Evolutionary conservation across 345 rosid species (phyloP), one percentile per base, ranked within the genome.

Genomic region (Aegle marmelos): DNA sequence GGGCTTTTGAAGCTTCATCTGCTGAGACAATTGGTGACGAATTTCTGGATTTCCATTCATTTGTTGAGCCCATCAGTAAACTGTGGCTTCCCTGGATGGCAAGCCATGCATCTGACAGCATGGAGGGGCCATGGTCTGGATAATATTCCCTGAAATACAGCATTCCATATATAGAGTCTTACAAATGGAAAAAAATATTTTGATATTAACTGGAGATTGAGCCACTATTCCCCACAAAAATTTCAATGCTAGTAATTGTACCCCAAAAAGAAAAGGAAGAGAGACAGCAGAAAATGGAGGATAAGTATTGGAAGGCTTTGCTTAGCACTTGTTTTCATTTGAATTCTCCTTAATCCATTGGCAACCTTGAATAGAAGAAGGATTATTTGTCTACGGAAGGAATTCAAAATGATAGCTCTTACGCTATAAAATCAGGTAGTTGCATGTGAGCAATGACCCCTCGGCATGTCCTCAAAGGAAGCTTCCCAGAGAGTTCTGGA

Each of bases 11-110:
- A 70, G 96, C 93, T 86, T 95, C 98, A 62, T 93, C 92, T 37
- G 70, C 87, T 70, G 93, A 81, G 75, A 91, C 97, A 57, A 76
- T 73, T 56, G 89, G 71, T 59, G 92, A 91, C 68, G 84, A 83
- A 72, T 95, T 88, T 81, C 89, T 90, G 48, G 98, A 95, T 69
- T 87, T 86, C 97, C 98, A 95, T 50, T 95, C 96, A 97, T 98
- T 91, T 30, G 98, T 95, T 31, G 99, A 90, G 71, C 98, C 99
- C 87, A 92, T 76, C 76, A 79, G 85, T 27, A 91, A 57, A 79
- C 85, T 82, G 45, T 83, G 89, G 13, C 84, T 87, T 68, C 97
- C 98, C 82, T 88, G 94, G 57, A 92, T 75, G 2, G 97, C 91
- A 41, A 95, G 90, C 98, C 99, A 95, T 62, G 92, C 96, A 76